A percentile compares a stretch with the other conserved stretches of the same genome.
phyloP scores from a whole-genome alignment of 2,329 filamentous ascomycete genomes.

The Coleophoma cylindrospora region DNA sequence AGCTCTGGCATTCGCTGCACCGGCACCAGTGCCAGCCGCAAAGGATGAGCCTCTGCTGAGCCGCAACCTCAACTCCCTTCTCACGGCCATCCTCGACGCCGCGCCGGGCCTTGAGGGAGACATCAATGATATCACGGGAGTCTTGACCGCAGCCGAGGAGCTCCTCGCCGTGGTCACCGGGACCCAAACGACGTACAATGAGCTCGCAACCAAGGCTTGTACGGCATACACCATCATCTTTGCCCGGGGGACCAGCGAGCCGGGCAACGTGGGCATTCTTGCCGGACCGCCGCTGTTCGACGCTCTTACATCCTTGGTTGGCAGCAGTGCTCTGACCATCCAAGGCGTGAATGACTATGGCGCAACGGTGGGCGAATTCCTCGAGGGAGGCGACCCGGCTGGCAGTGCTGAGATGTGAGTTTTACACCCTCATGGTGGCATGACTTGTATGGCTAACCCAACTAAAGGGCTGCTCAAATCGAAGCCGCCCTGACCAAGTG shows the following conservation, averaged over 20 bases:
- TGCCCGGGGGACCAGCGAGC: slow-evolving; percentile 41
- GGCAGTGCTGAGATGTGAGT: slow-evolving; percentile 21
- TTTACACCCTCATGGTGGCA: not conserved
- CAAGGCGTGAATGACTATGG: slow-evolving; percentile 26
- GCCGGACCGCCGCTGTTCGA: slow-evolving; percentile 27
- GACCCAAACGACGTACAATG: slow-evolving; percentile 19
- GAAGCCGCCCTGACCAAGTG: slow-evolving; percentile 26
- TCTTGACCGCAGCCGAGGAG: slow-evolving; percentile 17
- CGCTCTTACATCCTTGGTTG: slow-evolving; percentile 14
- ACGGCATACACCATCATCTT: slow-evolving; percentile 37
- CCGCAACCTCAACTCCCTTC: slow-evolving; percentile 14
- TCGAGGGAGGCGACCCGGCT: slow-evolving; percentile 18
- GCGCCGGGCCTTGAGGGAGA: slow-evolving; percentile 17
- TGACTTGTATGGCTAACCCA: not conserved
- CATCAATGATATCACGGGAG: slow-evolving; percentile 8
- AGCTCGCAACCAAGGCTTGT: slow-evolving; percentile 13
- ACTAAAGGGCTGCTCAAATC: slow-evolving; percentile 23
- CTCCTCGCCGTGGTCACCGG: slow-evolving; percentile 14
- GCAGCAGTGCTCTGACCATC: slow-evolving; percentile 13
- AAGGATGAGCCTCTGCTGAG: too few relatives aligned
- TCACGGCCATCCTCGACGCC: slow-evolving; percentile 15
- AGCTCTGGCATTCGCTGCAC: slow-evolving; percentile 8
- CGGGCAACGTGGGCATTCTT: slow-evolving; percentile 37
- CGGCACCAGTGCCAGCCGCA: not conserved
- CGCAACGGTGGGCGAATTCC: slow-evolving; percentile 23